Conservation (phyloP, 2,329 filamentous ascomycete species). For the Alternaria ethzedia region DNA sequence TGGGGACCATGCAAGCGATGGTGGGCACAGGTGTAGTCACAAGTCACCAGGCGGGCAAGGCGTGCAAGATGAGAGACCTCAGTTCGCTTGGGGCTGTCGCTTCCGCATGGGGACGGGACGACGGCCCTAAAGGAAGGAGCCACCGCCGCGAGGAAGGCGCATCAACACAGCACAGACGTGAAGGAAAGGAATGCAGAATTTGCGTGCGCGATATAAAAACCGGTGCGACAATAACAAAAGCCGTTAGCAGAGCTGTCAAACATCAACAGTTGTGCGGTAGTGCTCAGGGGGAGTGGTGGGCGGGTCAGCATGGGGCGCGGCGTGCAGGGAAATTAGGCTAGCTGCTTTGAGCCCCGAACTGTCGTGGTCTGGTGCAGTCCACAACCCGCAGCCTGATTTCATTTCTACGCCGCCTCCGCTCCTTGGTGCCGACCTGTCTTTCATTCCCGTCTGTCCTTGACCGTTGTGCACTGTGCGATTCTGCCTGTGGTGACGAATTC, state of each 20-base stretch:
- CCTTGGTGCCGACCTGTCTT: constrained; percentile 5
- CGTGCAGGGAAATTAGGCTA: constrained; percentile 9
- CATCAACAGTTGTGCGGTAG: neutral
- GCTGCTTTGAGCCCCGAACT: constrained; percentile 7
- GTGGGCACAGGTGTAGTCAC: neutral
- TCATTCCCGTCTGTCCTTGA: constrained; percentile 18
- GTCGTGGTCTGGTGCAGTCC: constrained; percentile 4
- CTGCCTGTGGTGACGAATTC: neutral
- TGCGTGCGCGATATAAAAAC: neutral
- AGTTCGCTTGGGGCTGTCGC: neutral
- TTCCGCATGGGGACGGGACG: neutral
- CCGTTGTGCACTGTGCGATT: neutral
- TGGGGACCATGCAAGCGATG: constrained; percentile 8
- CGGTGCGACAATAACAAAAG: neutral
- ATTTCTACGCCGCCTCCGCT: constrained; percentile 16
- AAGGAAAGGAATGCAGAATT: neutral
- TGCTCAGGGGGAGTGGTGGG: constrained; percentile 15
- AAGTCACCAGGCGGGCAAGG: constrained; percentile 1
- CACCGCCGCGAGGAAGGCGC: neutral
- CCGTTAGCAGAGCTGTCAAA: neutral
- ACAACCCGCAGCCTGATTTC: constrained; percentile 9
- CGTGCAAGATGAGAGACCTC: neutral
- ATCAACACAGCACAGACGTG: neutral
- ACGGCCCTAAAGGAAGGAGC: neutral
- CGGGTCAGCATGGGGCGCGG: constrained; percentile 13